Conservation (phyloP, 805 yeast genomes). For the Teunomyces tritomae region DNA sequence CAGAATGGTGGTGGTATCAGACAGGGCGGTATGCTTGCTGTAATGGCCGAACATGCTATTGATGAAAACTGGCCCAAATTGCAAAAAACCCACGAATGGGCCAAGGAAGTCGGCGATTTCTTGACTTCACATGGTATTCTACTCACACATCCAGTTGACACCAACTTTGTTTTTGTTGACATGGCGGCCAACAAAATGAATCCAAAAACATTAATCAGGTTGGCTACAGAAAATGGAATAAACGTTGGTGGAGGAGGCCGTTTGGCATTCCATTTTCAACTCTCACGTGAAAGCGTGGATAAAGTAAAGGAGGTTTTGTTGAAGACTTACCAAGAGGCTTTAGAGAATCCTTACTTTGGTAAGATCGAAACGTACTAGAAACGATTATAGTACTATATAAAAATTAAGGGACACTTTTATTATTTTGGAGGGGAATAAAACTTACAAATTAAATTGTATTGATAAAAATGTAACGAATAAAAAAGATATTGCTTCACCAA, state of each 20-base stretch:
- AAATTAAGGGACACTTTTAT: too few species aligned
- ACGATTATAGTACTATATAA: too few species aligned
- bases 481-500: background rate
- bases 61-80: slow-evolving; percentile 38
- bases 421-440: background rate
- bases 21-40: slow-evolving; percentile 39
- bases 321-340: slow-evolving; percentile 55
- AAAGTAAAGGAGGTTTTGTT: slow-evolving; percentile 48
- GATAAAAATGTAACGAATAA: background rate
- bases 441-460: background rate
- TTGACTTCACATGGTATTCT: slow-evolving; percentile 27
- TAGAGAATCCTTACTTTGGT: slow-evolving; percentile 45
- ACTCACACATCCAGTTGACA: slow-evolving; percentile 37
- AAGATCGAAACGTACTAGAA: background rate
- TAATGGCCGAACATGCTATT: slow-evolving; percentile 41
- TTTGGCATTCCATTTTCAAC: slow-evolving; percentile 38
- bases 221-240: slow-evolving; percentile 59
- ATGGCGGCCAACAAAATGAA: slow-evolving; percentile 28
- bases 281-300: slow-evolving; percentile 28
- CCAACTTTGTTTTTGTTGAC: slow-evolving; percentile 43
- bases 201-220: slow-evolving; percentile 33
- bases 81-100: slow-evolving; percentile 29
- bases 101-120: slow-evolving; percentile 32
- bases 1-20: slow-evolving; percentile 46
- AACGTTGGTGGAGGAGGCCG: slow-evolving; percentile 28